phyloP scores from a whole-genome alignment of 257 asterid genomes.

The Solanum etuberosum region DNA sequence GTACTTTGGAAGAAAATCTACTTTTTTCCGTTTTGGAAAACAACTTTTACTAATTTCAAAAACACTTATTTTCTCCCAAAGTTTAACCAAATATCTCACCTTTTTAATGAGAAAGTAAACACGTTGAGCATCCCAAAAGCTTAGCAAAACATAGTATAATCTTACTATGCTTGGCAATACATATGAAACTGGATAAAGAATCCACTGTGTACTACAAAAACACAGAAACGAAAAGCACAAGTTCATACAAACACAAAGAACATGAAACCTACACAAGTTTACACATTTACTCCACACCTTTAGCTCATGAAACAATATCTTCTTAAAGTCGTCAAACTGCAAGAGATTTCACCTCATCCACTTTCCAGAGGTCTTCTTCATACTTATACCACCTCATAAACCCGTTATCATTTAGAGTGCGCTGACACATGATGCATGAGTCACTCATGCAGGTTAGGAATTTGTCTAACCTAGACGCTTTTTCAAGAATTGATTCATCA shows the following conservation, averaged over 20 bases:
- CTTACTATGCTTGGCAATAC: not conserved
- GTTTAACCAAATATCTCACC: not conserved
- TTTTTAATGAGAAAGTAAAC: not conserved
- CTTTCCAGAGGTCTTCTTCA: constrained; percentile 63
- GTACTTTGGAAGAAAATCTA: not conserved
- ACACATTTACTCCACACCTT: not conserved
- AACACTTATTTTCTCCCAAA: not conserved
- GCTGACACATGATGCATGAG: constrained; percentile 54
- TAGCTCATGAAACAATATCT: not conserved
- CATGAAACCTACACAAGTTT: not conserved
- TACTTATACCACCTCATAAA: constrained; percentile 77
- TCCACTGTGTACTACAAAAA: not conserved
- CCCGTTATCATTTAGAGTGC: constrained; percentile 59
- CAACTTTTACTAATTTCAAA: not conserved
- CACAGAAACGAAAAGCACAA: not conserved
- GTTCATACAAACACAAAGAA: not conserved
- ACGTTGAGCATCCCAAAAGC: not conserved
- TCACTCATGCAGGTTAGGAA: constrained; percentile 48
- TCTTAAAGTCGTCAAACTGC: constrained; percentile 24
- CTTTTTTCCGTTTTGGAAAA: not conserved
- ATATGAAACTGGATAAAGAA: not conserved
- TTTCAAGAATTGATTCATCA: constrained; percentile 33
- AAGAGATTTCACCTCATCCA: constrained; percentile 63
- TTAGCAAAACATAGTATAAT: not conserved
- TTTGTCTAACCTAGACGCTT: constrained; percentile 29